Conservation (phyloP, 495 filamentous ascomycete species). For the Trypethelium eluteriae region DNA sequence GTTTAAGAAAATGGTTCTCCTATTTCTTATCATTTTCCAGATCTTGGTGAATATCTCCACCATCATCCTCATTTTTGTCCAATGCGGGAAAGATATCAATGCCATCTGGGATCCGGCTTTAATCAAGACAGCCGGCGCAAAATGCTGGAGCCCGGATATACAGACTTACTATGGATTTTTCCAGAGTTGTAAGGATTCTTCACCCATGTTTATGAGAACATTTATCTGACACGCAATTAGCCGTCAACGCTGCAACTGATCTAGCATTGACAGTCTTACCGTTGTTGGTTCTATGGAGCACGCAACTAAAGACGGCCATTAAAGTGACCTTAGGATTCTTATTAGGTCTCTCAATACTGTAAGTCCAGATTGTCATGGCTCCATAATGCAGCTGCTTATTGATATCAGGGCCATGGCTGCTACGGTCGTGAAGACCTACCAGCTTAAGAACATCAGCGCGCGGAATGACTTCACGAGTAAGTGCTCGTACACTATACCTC, state of each 20-base stretch:
- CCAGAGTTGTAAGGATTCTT: neutral
- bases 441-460: slow-evolving; percentile 5
- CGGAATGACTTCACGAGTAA: slow-evolving; percentile 1
- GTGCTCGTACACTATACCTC: neutral
- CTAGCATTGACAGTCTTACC: neutral
- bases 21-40: slow-evolving; percentile 2
- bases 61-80: slow-evolving; percentile 6
- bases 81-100: neutral
- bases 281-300: neutral
- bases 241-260: slow-evolving; percentile 6
- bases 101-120: slow-evolving; percentile 8
- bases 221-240: neutral
- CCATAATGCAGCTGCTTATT: neutral
- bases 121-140: neutral
- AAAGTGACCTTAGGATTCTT: neutral
- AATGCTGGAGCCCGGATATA: slow-evolving; percentile 4
- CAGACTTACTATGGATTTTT: slow-evolving; percentile 6
- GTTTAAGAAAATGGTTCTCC: neutral
- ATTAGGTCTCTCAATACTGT: neutral
- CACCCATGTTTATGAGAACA: neutral
- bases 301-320: slow-evolving; percentile 3
- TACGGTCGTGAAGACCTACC: slow-evolving; percentile 2
- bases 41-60: slow-evolving; percentile 1
- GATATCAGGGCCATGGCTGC: neutral
- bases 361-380: neutral